Percentiles rank a stretch among this genome's conserved stretches.
These are phyloP conservation scores for Berkeleyomyces rouxiae DNA, from an alignment of 2,329 filamentous ascomycete genomes.

Conservation along the genomic window DNA sequence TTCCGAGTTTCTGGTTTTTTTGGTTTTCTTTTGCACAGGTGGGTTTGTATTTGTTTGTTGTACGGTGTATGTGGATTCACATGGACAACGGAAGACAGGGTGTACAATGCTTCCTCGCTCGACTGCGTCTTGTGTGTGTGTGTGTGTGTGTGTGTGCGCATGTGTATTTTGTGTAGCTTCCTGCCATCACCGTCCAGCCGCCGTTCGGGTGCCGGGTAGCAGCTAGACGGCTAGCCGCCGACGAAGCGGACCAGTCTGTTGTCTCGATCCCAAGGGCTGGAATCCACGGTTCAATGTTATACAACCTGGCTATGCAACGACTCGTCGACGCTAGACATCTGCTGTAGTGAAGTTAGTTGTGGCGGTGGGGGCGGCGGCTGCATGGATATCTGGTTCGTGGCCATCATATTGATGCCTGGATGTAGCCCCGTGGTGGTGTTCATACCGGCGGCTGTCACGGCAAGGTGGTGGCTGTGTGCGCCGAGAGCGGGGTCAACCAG, in stretches of 20 bases:
- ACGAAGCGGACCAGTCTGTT: not conserved
- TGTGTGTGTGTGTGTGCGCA: no score
- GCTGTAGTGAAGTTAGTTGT: conserved; percentile 4
- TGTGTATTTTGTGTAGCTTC: no score
- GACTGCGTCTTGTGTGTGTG: no score
- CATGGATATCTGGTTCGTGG: conserved; percentile 5
- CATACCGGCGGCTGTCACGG: conserved; percentile 1
- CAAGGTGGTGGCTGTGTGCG: conserved; percentile 2
- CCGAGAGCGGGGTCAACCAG: conserved; percentile 10
- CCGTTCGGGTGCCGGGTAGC: no score
- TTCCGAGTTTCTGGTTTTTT: no score
- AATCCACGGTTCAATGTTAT: conserved; percentile 9
- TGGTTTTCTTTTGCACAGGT: not conserved
- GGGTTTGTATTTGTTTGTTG: not conserved
- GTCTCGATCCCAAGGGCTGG: not conserved
- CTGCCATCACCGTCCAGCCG: no score
- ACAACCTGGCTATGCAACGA: conserved; percentile 8
- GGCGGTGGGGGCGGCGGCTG: not conserved
- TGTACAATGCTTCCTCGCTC: not conserved
- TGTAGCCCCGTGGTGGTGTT: conserved; percentile 3
- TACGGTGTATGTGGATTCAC: not conserved
- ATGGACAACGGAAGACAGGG: no score
- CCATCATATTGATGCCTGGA: conserved; percentile 9
- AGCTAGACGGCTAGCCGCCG: no score
- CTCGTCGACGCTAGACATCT: conserved; percentile 10